phyloP scores from a whole-genome alignment of 75 land plant species.

The Larix kaempferi region DNA sequence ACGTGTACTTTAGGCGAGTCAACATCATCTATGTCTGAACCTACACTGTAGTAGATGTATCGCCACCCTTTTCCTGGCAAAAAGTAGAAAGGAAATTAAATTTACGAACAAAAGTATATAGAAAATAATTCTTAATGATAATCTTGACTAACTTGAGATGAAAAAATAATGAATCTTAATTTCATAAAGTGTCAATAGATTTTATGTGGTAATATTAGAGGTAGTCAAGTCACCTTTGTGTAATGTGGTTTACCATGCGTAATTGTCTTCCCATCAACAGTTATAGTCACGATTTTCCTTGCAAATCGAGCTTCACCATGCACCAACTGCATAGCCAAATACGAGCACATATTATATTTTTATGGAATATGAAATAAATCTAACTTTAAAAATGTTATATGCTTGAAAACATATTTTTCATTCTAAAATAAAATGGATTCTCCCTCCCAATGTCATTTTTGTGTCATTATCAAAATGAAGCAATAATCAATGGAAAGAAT shows the following conservation, averaged over 20 bases:
- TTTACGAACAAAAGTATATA: neutral
- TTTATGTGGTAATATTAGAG: neutral
- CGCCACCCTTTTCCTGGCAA: constrained; percentile 28
- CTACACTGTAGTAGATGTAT: constrained; percentile 59
- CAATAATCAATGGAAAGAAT: neutral
- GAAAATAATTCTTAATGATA: neutral
- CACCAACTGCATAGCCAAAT: constrained; percentile 39
- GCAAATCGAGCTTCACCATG: constrained; percentile 55
- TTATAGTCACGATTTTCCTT: constrained; percentile 15
- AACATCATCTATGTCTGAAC: constrained; percentile 36
- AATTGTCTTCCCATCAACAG: constrained; percentile 46
- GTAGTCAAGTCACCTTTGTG: constrained; percentile 28
- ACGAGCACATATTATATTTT: neutral
- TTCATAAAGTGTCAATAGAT: neutral
- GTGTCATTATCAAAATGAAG: neutral
- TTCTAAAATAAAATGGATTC: neutral
- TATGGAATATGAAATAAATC: neutral
- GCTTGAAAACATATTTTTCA: neutral
- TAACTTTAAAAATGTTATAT: constrained; percentile 16
- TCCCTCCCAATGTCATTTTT: neutral
- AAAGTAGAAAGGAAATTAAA: neutral
- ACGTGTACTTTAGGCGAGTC: constrained; percentile 31
- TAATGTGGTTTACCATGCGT: constrained; percentile 37
- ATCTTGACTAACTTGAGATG: neutral
- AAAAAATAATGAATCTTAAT: neutral